These are phyloP conservation scores for Debaryomyces psychrophilus DNA, from an alignment of 1,139 yeast genomes.

Conservation along the genomic window DNA sequence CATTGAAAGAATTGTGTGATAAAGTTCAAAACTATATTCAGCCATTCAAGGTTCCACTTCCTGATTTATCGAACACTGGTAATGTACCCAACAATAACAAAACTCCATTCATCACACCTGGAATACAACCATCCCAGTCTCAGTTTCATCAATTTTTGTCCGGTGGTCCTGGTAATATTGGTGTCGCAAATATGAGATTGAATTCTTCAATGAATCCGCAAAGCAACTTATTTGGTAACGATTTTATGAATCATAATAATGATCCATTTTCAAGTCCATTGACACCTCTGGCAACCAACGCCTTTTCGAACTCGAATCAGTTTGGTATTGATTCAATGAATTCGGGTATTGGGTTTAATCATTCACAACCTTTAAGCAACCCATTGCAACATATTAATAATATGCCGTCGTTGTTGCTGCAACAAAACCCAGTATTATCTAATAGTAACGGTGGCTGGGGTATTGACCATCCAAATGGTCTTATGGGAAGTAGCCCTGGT, in stretches of 20 bases:
- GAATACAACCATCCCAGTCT: constrained; percentile 13
- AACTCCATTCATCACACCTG: neutral
- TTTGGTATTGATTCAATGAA: constrained; percentile 33
- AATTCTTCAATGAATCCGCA: constrained; percentile 23
- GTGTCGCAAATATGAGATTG: constrained; percentile 31
- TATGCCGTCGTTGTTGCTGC: constrained; percentile 35
- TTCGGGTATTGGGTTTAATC: constrained; percentile 20
- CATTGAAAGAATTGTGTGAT: constrained; percentile 51
- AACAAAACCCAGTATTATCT: constrained; percentile 37
- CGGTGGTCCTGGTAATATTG: constrained; percentile 24
- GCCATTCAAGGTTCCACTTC: constrained; percentile 65
- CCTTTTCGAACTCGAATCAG: constrained; percentile 18
- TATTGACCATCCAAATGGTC: constrained; percentile 27
- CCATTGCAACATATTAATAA: constrained; percentile 19
- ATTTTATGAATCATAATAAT: constrained; percentile 23
- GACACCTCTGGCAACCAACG: constrained; percentile 16
- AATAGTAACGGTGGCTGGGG: constrained; percentile 48
- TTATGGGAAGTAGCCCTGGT: constrained; percentile 28
- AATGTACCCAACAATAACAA: neutral
- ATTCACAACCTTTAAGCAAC: constrained; percentile 9
- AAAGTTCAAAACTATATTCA: constrained; percentile 51
- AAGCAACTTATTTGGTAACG: constrained; percentile 30
- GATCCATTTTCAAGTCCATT: constrained; percentile 29
- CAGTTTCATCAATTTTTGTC: constrained; percentile 30
- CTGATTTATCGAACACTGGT: constrained; percentile 27